Evolutionary conservation across 129 eudicot genomes (phyloP).

Genomic region (Pulicaria dysenterica): DNA sequence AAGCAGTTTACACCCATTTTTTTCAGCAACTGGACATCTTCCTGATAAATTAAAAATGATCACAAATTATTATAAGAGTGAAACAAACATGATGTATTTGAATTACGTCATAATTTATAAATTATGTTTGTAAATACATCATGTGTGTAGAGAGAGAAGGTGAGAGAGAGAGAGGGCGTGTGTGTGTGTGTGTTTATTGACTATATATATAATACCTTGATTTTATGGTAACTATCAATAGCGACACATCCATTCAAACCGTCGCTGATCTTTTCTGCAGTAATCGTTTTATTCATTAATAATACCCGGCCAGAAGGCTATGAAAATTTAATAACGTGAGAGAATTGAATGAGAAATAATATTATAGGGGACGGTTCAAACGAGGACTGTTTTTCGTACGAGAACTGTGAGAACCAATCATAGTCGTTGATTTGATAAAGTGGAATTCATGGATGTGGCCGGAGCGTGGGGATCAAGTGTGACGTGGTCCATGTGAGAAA

Average conservation of each 20-base stretch:
- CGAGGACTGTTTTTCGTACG: too few species aligned
- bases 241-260: constrained; percentile 33
- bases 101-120: too few species aligned
- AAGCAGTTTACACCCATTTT: constrained; percentile 37
- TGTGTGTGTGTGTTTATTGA: not conserved
- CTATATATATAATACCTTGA: constrained; percentile 30
- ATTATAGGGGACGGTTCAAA: too few species aligned
- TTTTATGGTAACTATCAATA: constrained; percentile 20
- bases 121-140: too few species aligned
- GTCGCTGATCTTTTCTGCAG: constrained; percentile 10
- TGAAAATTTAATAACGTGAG: not conserved
- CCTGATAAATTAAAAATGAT: constrained; percentile 24
- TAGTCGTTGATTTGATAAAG: too few species aligned
- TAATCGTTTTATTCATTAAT: not conserved
- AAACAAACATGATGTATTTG: not conserved
- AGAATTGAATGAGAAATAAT: constrained; percentile 1
- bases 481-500: too few species aligned
- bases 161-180: too few species aligned
- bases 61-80: not conserved
- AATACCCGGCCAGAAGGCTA: not conserved
- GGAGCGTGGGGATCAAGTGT: too few species aligned
- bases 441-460: too few species aligned
- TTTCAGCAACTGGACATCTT: constrained; percentile 40
- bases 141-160: too few species aligned
- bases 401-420: too few species aligned